Base-by-base conservation (phyloP, 2,329 filamentous ascomycete species). In the Microascus cirrosus region DNA sequence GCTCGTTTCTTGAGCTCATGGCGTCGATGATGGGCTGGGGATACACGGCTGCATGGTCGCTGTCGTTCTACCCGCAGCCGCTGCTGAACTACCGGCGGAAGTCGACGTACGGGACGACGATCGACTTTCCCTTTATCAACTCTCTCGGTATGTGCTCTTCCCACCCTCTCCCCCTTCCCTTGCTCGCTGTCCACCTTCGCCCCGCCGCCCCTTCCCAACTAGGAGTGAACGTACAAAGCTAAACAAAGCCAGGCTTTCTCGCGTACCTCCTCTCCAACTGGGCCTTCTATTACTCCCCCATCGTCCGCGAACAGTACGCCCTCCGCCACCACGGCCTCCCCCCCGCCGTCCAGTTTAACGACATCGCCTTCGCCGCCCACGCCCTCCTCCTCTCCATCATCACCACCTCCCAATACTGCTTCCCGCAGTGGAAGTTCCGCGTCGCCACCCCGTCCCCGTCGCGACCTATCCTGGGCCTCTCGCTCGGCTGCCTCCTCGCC, bases 31-130 rank as follows among this genome's bases (percentile, higher is more conserved):
- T 89, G 64, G 88, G 88, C 70, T 91, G 88, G 87, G 73, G 86
- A 67, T 92, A 92, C 72, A 86, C 83, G 62, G 62, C 85, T 54
- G 84, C 81, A 71, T 94, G 93, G 93, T 93, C 89, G 13, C 74
- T 86, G 18, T 95, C 90, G 18, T 97, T 96, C 74, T 97, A 97
- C 70, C 92, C 93, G 1, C 94, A 97, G 69, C 84, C 88, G 7
- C 73, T 95, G 60, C 80, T 90, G 61, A 97, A 96, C 77, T 86
- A 79, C 69, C 77, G 77, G 34, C 86, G 90, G 57, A 82, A 83
- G 59, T 88, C 89, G 10, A 96, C 92, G 4, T 80, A 83, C 22
- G 94, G 94, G 48, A 85, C 93, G 4, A 89, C 90, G 0, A 86
- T 95, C 62, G 92, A 96, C 70, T 96, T 95, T 66, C 90, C 90